phyloP scores from a whole-genome alignment of 2,329 filamentous ascomycete species.

The Xylaria sp. region DNA sequence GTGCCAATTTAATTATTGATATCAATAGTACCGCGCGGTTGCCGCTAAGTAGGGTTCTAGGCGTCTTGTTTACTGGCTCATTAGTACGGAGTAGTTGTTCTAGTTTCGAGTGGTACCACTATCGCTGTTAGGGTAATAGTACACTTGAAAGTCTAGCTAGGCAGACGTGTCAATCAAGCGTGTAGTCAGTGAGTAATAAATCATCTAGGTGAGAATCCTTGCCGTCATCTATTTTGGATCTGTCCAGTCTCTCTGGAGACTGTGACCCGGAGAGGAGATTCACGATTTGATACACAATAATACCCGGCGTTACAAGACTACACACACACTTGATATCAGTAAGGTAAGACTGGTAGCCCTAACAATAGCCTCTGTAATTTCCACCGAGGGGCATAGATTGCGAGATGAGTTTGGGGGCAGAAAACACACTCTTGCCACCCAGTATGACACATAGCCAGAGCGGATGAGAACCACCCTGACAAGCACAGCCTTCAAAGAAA shows the following conservation, averaged over 20 bases:
- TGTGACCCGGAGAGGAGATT: neutral
- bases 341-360: neutral
- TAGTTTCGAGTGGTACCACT: neutral
- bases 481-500: slow-evolving; percentile 14
- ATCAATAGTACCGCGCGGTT: neutral
- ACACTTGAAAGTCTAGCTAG: neutral
- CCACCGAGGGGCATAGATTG: slow-evolving; percentile 1
- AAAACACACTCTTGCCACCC: neutral
- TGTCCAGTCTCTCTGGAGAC: neutral
- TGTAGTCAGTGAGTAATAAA: neutral
- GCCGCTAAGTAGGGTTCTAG: neutral
- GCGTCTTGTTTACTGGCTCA: slow-evolving; percentile 1
- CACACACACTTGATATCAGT: neutral
- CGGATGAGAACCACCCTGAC: neutral
- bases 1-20: neutral
- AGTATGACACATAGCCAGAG: neutral
- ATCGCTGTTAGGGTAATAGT: neutral
- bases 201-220: neutral
- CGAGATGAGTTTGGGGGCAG: slow-evolving; percentile 24
- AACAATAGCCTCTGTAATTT: neutral
- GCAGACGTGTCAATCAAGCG: neutral
- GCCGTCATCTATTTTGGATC: neutral
- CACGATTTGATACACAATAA: neutral
- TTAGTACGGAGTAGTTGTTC: neutral
- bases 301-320: neutral